Evolutionary conservation across 495 filamentous ascomycete species (phyloP).

Genomic region (Penicillium riverlandense): DNA sequence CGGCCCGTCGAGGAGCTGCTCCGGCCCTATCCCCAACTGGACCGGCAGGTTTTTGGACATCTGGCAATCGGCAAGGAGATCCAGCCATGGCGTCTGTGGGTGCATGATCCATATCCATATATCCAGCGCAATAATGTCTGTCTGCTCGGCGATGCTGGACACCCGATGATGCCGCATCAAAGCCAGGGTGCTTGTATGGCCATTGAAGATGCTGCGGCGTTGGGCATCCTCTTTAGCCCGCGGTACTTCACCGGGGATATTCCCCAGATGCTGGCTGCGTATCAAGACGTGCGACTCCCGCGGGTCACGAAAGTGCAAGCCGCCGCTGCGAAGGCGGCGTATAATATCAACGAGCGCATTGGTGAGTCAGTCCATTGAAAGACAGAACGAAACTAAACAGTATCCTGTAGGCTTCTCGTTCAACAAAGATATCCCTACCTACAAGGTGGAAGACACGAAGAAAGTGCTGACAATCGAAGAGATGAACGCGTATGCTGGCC

Average conservation of each 20-base stretch:
- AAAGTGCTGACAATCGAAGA: slow-evolving; percentile 46
- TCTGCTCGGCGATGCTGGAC: slow-evolving; percentile 32
- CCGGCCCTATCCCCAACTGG: slow-evolving; percentile 36
- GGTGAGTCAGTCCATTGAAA: slow-evolving; percentile 18
- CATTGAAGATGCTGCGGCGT: slow-evolving; percentile 42
- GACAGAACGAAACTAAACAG: neutral
- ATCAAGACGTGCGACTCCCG: slow-evolving; percentile 38
- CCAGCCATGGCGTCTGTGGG: slow-evolving; percentile 42
- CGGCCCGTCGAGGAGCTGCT: slow-evolving; percentile 34
- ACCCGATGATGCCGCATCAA: slow-evolving; percentile 47
- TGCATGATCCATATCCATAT: slow-evolving; percentile 40
- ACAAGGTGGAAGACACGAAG: slow-evolving; percentile 40
- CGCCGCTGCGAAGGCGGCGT: slow-evolving; percentile 37
- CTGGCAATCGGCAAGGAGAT: slow-evolving; percentile 37
- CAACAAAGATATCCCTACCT: slow-evolving; percentile 34
- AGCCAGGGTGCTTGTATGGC: slow-evolving; percentile 46
- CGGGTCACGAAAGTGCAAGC: slow-evolving; percentile 38
- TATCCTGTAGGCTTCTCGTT: slow-evolving; percentile 32
- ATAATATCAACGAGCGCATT: slow-evolving; percentile 45
- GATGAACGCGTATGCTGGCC: slow-evolving; percentile 39
- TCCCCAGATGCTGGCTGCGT: slow-evolving; percentile 26
- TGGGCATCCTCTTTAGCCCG: slow-evolving; percentile 40
- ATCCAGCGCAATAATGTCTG: slow-evolving; percentile 24
- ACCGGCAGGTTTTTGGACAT: slow-evolving; percentile 31
- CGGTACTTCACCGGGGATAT: slow-evolving; percentile 36